phyloP scores from a whole-genome alignment of 2,329 filamentous ascomycete genomes.

The Aspergillus aculeatus region DNA sequence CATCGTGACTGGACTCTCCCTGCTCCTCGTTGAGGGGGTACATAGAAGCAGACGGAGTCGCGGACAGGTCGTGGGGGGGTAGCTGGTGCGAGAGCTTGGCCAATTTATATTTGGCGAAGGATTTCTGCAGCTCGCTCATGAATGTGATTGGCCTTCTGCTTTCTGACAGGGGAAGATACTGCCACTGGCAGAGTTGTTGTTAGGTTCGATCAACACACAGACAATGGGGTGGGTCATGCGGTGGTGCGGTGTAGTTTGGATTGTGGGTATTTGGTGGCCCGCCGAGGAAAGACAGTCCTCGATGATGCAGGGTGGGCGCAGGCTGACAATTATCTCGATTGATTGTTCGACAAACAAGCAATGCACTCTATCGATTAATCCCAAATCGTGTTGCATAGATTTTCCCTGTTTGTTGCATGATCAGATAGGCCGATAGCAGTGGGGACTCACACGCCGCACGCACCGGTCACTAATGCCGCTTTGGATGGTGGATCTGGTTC shows the following conservation, averaged over 20 bases:
- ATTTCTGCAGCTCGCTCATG: slow-evolving; percentile 80
- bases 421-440: neutral
- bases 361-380: neutral
- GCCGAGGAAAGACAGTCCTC: neutral
- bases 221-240: slow-evolving; percentile 2
- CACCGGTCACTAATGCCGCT: neutral
- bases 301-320: neutral
- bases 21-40: slow-evolving; percentile 26
- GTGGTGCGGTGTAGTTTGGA: neutral
- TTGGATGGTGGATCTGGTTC: too few species aligned
- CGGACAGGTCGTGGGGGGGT: slow-evolving; percentile 38
- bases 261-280: neutral
- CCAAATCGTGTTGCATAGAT: neutral
- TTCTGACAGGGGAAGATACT: neutral
- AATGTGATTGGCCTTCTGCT: neutral
- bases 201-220: neutral
- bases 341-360: neutral
- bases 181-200: neutral
- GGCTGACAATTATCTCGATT: neutral
- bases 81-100: slow-evolving; percentile 59
- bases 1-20: slow-evolving; percentile 43
- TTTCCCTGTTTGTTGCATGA: neutral
- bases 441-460: neutral
- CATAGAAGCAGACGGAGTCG: slow-evolving; percentile 22
- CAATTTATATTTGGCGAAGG: slow-evolving; percentile 75